Conservation (phyloP, 306 rosid genomes). For the Canavalia gladiata region DNA sequence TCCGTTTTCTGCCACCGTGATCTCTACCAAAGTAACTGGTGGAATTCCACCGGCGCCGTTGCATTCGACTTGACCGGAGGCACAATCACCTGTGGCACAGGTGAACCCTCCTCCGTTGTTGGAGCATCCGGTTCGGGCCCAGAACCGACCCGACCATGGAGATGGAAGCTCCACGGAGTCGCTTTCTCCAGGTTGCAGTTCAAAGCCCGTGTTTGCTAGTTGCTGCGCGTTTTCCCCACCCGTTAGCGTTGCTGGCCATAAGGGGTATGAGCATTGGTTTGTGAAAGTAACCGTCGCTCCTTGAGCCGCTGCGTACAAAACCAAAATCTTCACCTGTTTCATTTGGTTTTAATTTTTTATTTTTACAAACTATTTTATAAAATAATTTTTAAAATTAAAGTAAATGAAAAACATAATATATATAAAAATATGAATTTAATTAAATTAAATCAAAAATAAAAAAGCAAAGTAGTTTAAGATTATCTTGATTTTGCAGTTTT, state of each 20-base stretch:
- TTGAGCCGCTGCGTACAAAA: not conserved
- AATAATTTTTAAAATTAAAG: no score
- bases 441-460: no score
- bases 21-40: conserved; percentile 60
- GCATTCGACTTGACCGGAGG: conserved; percentile 66
- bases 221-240: conserved; percentile 61
- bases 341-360: no score
- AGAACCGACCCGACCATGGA: conserved; percentile 71
- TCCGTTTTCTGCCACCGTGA: conserved; percentile 47
- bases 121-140: conserved; percentile 66
- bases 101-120: conserved; percentile 49
- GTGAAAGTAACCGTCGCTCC: conserved; percentile 57
- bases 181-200: conserved; percentile 45
- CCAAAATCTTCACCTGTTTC: not conserved
- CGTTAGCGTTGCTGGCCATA: conserved; percentile 75
- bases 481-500: no score
- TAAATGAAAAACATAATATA: no score
- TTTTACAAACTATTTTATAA: no score
- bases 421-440: no score
- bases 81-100: conserved; percentile 72
- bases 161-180: conserved; percentile 41
- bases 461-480: no score
- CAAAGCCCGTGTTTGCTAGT: conserved; percentile 64
- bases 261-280: conserved; percentile 57
- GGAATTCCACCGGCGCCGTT: conserved; percentile 69